Conservation (phyloP, 2,329 filamentous ascomycete genomes). For the Pleurostoma richardsiae region DNA sequence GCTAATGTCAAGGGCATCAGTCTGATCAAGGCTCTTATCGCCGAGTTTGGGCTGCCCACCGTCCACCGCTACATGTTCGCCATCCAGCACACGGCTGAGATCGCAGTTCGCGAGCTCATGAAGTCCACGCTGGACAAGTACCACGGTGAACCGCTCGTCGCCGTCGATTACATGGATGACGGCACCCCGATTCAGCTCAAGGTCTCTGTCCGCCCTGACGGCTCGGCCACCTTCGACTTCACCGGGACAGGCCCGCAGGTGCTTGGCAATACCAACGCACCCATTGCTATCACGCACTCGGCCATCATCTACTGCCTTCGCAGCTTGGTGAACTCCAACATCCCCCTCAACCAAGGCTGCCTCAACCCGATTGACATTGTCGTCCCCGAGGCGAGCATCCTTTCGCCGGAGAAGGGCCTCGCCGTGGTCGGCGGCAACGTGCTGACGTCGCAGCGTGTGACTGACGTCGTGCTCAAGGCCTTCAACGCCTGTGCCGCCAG, state of each 20-base stretch:
- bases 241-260: conserved; percentile 24
- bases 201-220: conserved; percentile 22
- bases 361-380: conserved; percentile 23
- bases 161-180: conserved; percentile 34
- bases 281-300: conserved; percentile 28
- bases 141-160: conserved; percentile 26
- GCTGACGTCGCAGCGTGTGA: conserved; percentile 22
- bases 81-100: conserved; percentile 72
- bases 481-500: conserved; percentile 17
- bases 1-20: conserved; percentile 72
- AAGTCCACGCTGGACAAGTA: conserved; percentile 60
- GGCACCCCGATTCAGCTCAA: conserved; percentile 25
- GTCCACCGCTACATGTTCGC: conserved; percentile 76
- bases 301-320: conserved; percentile 31
- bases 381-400: conserved; percentile 20
- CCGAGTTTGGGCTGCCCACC: conserved; percentile 66
- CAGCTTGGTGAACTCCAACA: conserved; percentile 23
- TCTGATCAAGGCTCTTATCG: conserved; percentile 64
- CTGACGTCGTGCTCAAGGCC: conserved; percentile 21
- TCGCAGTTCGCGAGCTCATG: conserved; percentile 65
- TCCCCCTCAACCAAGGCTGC: conserved; percentile 30
- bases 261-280: conserved; percentile 28
- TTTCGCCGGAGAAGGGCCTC: conserved; percentile 19
- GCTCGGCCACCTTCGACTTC: conserved; percentile 12
- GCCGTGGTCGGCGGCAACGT: conserved; percentile 57